Evolutionary conservation across 192 early-diverging fungal genomes (phyloP).

Genomic region (Backusella australiensis): DNA sequence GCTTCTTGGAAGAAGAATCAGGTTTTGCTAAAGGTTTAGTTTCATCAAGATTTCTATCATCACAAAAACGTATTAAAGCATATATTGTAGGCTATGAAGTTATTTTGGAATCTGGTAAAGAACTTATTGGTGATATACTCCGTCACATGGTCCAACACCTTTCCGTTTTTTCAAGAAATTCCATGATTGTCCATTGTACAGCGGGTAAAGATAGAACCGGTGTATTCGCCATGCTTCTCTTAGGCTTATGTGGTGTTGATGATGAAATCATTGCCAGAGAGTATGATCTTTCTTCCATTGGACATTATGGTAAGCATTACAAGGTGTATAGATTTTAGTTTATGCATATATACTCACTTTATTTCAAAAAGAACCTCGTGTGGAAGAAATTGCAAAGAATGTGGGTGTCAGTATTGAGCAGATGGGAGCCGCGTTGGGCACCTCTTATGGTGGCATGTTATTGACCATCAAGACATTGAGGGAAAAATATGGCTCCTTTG

Average conservation of each 20-base stretch:
- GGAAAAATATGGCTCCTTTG: slow-evolving; percentile 45
- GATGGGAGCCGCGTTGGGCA: slow-evolving; percentile 25
- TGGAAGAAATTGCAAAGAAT: slow-evolving; percentile 17
- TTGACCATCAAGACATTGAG: slow-evolving; percentile 36
- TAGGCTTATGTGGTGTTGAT: slow-evolving; percentile 60
- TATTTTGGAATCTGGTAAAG: slow-evolving; percentile 43
- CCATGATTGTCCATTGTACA: slow-evolving; percentile 65
- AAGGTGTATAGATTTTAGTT: too few species aligned
- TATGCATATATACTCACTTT: not conserved
- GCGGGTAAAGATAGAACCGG: slow-evolving; percentile 74
- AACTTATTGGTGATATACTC: slow-evolving; percentile 39
- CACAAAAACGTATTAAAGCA: not conserved
- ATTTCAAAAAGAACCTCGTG: slow-evolving; percentile 12
- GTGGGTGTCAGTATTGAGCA: slow-evolving; percentile 19
- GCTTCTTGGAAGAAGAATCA: not conserved
- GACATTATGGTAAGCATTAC: slow-evolving; percentile 30
- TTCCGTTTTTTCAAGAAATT: slow-evolving; percentile 1
- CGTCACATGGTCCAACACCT: slow-evolving; percentile 41
- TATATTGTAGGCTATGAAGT: slow-evolving; percentile 36
- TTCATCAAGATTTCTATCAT: not conserved
- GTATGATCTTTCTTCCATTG: slow-evolving; percentile 53
- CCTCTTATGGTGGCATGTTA: slow-evolving; percentile 26
- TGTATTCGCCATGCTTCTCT: slow-evolving; percentile 53
- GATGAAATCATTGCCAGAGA: slow-evolving; percentile 67
- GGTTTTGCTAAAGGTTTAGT: slow-evolving; percentile 5